Base-by-base conservation (phyloP, 108 stramenopile species). In the Bacterosira constricta region DNA sequence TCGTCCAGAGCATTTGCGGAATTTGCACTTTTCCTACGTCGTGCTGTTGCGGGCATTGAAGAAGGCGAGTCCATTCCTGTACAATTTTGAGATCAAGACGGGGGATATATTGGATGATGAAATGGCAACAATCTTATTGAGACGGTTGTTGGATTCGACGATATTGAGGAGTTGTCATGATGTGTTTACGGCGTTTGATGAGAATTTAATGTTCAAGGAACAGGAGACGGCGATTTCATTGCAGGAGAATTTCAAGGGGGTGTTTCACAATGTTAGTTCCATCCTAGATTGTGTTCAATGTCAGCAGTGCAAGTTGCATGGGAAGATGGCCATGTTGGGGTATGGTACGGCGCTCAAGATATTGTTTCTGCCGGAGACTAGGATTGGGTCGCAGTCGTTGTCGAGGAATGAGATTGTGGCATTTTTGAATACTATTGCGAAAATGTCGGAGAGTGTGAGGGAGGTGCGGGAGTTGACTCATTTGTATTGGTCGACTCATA, bases 211-310 rank as follows among this genome's bases (percentile, higher is more conserved):
- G 92, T 98, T 98, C 80, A 80, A 75, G 36, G 79, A 89, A 45
- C 67, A 76, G 36, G 55, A 75, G 25, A 65, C 81, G 37, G 85
- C 70, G 4, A 59, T 80, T 15, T 41, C 55, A 1, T 66, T 98
- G 39, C 90, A 92, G 73, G 80, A 91, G 54, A 88, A 88, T 54
- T 96, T 98, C 77, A 96, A 95, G 76, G 91, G 86, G 0, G 90
- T 92, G 35, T 98, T 98, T 81, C 94, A 94, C 69, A 96, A 96
- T 75, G 87, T 97, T 54, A 83, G 83, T 15, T 80, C 84, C 20
- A 95, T 97, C 50, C 66, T 98, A 45, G 95, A 97, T 73, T 98
- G 97, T 74, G 96, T 98, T 18, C 93, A 96, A 69, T 98, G 97
- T 77, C 94, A 98, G 61, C 93, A 95, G 70, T 98, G 97, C 78